phyloP scores from a whole-genome alignment of 2,329 filamentous ascomycete genomes.

The Diatrype stigma region DNA sequence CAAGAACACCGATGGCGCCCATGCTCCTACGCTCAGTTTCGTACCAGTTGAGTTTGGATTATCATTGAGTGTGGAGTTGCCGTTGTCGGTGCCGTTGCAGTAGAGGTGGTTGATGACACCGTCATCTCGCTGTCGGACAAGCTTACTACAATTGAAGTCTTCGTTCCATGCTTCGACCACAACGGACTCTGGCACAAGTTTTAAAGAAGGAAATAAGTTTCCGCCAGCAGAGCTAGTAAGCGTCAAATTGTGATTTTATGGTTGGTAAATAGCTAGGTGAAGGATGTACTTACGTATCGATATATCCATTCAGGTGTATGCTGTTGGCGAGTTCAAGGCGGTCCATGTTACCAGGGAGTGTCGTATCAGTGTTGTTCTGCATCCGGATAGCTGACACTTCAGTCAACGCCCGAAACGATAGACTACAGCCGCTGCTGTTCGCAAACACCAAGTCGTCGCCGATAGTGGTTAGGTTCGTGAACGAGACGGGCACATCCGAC shows the following conservation, averaged over 20 bases:
- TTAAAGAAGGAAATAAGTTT: neutral
- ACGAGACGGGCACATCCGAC: no score
- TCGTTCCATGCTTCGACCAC: neutral
- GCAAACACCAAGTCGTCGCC: neutral
- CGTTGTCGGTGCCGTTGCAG: neutral
- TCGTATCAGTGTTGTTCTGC: neutral
- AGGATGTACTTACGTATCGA: neutral
- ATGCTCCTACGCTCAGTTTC: no score
- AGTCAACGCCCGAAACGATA: neutral
- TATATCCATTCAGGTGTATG: neutral
- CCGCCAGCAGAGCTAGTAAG: neutral
- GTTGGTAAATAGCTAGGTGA: no score
- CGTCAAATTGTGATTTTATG: neutral
- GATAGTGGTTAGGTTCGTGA: no score
- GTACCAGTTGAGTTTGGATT: no score
- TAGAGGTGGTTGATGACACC: neutral
- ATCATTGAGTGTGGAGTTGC: neutral
- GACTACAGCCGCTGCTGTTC: neutral
- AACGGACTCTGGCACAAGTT: neutral
- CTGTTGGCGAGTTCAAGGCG: neutral
- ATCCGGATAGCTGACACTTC: neutral
- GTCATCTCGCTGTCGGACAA: neutral
- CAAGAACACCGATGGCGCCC: no score
- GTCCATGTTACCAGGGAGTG: neutral
- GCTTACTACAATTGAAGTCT: neutral